These are phyloP conservation scores for Ogataea nitratoaversa DNA, from an alignment of 805 yeast genomes.

Conservation along the genomic window DNA sequence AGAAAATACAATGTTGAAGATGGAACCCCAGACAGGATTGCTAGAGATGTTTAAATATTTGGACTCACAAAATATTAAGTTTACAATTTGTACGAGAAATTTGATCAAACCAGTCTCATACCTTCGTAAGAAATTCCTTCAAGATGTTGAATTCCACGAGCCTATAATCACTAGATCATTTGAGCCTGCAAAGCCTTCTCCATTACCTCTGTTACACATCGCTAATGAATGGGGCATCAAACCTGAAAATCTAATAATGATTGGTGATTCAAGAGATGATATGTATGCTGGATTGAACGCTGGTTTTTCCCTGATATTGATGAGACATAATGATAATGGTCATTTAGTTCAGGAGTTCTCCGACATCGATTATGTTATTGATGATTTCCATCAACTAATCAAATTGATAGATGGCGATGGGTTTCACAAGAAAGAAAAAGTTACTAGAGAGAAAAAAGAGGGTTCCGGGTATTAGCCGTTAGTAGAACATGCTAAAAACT, in stretches of 20 bases:
- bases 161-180: conserved; percentile 62
- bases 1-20: conserved; percentile 54
- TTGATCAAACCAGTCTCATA: conserved; percentile 49
- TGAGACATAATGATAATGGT: conserved; percentile 48
- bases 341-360: conserved; percentile 35
- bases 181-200: conserved; percentile 65
- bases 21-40: conserved; percentile 50
- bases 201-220: conserved; percentile 57
- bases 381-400: conserved; percentile 36
- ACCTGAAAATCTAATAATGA: conserved; percentile 54
- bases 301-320: conserved; percentile 53
- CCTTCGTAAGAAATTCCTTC: conserved; percentile 41
- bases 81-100: conserved; percentile 64
- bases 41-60: conserved; percentile 34
- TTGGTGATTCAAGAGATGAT: conserved; percentile 72
- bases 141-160: conserved; percentile 33
- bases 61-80: conserved; percentile 31
- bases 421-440: conserved; percentile 18
- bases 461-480: conserved; percentile 6
- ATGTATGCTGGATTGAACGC: conserved; percentile 62
- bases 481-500: too few species aligned
- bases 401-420: conserved; percentile 32
- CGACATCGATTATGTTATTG: conserved; percentile 34
- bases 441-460: neutral
- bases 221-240: conserved; percentile 43